Conservation (phyloP, 2,329 filamentous ascomycete genomes). For the Colletotrichum filicis region DNA sequence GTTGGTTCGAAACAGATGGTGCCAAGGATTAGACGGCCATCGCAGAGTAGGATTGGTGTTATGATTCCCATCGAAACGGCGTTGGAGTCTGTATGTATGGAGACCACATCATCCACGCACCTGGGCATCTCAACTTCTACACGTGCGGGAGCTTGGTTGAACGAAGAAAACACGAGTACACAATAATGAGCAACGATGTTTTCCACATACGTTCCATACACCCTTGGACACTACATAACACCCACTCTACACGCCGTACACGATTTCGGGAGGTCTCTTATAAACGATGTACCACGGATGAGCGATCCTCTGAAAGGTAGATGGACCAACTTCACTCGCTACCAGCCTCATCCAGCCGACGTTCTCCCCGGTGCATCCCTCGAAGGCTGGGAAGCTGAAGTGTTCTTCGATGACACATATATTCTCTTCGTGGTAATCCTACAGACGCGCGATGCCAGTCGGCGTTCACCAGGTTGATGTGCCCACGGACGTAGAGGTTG, state of each 20-base stretch:
- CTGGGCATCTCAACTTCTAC: too few relatives aligned
- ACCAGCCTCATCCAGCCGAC: background rate
- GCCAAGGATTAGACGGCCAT: background rate
- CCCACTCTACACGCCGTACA: background rate
- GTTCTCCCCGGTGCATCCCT: background rate
- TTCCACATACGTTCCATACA: too few relatives aligned
- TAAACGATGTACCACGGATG: background rate
- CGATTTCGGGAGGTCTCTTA: background rate
- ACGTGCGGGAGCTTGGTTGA: background rate
- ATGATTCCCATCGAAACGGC: too few relatives aligned
- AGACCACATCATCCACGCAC: background rate
- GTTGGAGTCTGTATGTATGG: background rate
- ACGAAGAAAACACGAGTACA: background rate
- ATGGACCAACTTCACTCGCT: background rate
- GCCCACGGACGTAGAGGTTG: background rate
- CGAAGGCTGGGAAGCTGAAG: background rate
- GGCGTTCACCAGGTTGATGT: background rate
- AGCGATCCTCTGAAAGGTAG: background rate
- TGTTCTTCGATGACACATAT: background rate
- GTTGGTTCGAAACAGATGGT: conserved; percentile 13
- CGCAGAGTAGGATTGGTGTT: background rate
- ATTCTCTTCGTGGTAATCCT: background rate
- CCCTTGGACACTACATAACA: too few relatives aligned
- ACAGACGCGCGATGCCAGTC: background rate
- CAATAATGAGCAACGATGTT: background rate